Base-by-base conservation (phyloP, 495 filamentous ascomycete species). In the Glarea lozoyensis region DNA sequence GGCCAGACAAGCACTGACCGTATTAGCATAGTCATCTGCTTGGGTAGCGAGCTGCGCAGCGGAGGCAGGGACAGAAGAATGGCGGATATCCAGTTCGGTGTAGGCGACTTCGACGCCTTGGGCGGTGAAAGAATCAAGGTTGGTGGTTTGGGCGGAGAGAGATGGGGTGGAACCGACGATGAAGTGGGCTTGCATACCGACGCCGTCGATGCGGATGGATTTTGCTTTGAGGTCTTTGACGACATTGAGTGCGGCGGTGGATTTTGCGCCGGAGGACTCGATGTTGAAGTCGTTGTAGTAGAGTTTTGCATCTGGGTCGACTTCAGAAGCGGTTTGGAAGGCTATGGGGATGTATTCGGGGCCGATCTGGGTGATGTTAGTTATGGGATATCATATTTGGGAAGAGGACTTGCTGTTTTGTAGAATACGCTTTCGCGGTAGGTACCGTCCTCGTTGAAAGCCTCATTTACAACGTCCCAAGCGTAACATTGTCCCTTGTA, bases 201-300 rank as follows among this genome's bases (percentile, higher is more conserved):
- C 72, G 16, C 79, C 78, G 46, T 84, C 77, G 49, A 84, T 77
- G 39, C 72, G 69, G 27, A 68, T 68, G 0, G 72, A 75, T 18
- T 65, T 69, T 1, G 67, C 65, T 37, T 73, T 53, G 21, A 84
- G 54, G 19, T 69, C 55, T 48, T 72, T 65, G 45, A 82, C 72
- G 25, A 83, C 69, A 13, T 45, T 45, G 10, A 16, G 38, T 11
- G 62, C 58, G 5, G 54, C 71, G 0, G 63, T 64, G 22, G 69
- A 59, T 55, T 79, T 73, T 29, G 61, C 49, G 7, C 71, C 66
- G 9, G 65, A 58, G 10, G 56, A 67, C 56, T 82, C 79, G 54
- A 80, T 75, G 63, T 77, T 82, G 64, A 82, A 84, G 51, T 80
- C 76, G 53, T 82, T 82, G 66, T 76, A 77, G 56, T 81, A 82